Evolutionary conservation across 2,329 filamentous ascomycete genomes (phyloP).

Genomic region (Lachnum nothofagi): DNA sequence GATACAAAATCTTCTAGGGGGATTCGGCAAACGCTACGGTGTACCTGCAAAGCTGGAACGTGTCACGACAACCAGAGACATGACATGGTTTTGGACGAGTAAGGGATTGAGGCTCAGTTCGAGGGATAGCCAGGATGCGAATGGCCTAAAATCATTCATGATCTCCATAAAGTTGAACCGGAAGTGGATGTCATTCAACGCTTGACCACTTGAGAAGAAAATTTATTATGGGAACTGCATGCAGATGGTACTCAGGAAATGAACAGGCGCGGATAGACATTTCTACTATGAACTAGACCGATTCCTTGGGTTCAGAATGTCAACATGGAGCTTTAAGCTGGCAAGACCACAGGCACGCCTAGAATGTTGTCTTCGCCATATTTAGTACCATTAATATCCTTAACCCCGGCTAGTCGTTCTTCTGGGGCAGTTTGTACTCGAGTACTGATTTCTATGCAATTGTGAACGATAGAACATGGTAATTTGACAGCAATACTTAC

Average conservation of each 20-base stretch:
- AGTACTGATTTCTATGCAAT: constrained; percentile 14
- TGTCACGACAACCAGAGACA: background rate
- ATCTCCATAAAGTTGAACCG: background rate
- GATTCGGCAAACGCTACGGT: background rate
- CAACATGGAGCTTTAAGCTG: constrained; percentile 6
- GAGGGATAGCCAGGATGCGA: background rate
- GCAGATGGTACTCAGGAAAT: too few relatives aligned
- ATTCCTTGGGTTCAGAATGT: background rate
- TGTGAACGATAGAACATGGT: constrained; percentile 1
- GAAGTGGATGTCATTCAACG: background rate
- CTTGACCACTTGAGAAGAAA: too few relatives aligned
- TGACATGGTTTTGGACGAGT: background rate
- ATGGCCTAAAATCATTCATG: too few relatives aligned
- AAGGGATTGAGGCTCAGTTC: background rate
- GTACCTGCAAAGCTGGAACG: background rate
- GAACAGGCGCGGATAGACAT: background rate
- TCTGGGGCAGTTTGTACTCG: constrained; percentile 14
- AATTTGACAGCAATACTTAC: constrained; percentile 8
- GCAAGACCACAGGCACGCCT: constrained; percentile 15
- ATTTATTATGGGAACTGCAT: too few relatives aligned
- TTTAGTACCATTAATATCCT: constrained; percentile 19
- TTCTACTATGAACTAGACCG: background rate
- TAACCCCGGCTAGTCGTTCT: constrained; percentile 16
- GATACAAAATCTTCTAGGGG: background rate
- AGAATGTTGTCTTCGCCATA: constrained; percentile 18